These are phyloP conservation scores for Speleostelium caveatum DNA, from an alignment of 78 protist species.

Conservation along the genomic window DNA sequence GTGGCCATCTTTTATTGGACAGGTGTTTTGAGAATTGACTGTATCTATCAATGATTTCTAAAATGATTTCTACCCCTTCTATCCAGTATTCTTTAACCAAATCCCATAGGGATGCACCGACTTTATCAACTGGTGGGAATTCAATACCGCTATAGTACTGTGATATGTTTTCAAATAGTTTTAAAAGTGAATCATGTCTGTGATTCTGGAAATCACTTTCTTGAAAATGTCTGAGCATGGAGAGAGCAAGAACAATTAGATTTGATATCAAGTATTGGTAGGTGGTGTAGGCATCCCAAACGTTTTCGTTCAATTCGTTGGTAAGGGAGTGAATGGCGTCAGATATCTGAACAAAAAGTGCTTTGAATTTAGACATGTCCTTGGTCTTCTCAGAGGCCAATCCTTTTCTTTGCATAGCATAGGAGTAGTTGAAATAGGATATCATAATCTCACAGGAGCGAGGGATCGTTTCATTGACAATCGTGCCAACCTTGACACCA, in stretches of 20 bases:
- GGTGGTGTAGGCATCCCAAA: neutral
- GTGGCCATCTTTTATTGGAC: slow-evolving; percentile 7
- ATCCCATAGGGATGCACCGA: neutral
- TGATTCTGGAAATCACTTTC: slow-evolving; percentile 3
- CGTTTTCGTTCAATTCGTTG: neutral
- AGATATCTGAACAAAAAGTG: neutral
- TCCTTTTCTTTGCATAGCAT: no score
- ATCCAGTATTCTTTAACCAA: slow-evolving; percentile 2
- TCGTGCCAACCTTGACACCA: slow-evolving; percentile 14
- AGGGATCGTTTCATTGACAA: slow-evolving; percentile 1
- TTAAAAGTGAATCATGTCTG: neutral
- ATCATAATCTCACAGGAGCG: slow-evolving; percentile 2
- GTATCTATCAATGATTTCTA: neutral
- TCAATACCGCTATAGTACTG: slow-evolving; percentile 7
- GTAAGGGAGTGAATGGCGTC: neutral
- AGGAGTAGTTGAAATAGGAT: neutral
- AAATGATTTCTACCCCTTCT: neutral
- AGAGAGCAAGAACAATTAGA: neutral
- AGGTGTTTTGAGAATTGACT: neutral
- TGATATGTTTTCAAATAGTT: neutral
- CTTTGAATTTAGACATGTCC: neutral
- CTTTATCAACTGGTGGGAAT: neutral
- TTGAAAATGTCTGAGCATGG: neutral
- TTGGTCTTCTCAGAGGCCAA: no score
- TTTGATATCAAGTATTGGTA: slow-evolving; percentile 1